A percentile compares a stretch with the other conserved stretches of the same genome.
phyloP scores from a whole-genome alignment of 2,329 filamentous ascomycete genomes.

The Sporothrix mexicana region DNA sequence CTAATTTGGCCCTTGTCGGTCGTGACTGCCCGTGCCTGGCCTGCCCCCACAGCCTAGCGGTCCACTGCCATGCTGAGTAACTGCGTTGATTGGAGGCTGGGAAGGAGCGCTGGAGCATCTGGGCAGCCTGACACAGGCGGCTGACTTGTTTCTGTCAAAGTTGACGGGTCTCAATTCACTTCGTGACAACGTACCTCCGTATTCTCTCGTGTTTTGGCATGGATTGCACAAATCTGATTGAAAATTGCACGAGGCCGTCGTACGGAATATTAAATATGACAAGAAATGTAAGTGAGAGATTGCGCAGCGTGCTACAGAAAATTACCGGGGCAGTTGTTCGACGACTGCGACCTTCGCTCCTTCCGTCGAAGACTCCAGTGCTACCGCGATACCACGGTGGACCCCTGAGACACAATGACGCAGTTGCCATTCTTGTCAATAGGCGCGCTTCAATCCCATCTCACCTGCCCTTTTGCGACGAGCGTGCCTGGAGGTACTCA shows the following conservation, averaged over 20 bases:
- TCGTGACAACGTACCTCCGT: neutral
- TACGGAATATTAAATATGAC: neutral
- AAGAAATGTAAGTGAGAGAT: no score
- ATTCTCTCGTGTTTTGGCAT: neutral
- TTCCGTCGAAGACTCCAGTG: neutral
- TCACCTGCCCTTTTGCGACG: conserved; percentile 24
- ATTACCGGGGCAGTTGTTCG: neutral
- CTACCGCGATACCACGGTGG: neutral
- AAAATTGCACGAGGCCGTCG: no score
- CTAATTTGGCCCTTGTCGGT: conserved; percentile 5
- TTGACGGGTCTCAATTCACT: neutral
- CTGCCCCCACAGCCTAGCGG: conserved; percentile 14
- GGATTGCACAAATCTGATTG: no score
- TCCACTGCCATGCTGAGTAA: neutral
- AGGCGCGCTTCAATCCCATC: neutral
- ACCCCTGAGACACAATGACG: conserved; percentile 27
- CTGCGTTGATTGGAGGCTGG: neutral
- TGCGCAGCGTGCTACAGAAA: neutral
- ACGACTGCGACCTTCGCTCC: conserved; percentile 14
- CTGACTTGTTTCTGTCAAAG: neutral
- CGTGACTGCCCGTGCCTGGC: conserved; percentile 21
- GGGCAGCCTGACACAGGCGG: neutral
- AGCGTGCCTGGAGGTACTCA: neutral
- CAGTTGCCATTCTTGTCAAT: conserved; percentile 28
- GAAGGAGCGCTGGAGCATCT: conserved; percentile 4